Evolutionary conservation across 2,329 filamentous ascomycete genomes (phyloP), one percentile per base, ranked within the genome.

Genomic region (Metarhizium anisopliae): DNA sequence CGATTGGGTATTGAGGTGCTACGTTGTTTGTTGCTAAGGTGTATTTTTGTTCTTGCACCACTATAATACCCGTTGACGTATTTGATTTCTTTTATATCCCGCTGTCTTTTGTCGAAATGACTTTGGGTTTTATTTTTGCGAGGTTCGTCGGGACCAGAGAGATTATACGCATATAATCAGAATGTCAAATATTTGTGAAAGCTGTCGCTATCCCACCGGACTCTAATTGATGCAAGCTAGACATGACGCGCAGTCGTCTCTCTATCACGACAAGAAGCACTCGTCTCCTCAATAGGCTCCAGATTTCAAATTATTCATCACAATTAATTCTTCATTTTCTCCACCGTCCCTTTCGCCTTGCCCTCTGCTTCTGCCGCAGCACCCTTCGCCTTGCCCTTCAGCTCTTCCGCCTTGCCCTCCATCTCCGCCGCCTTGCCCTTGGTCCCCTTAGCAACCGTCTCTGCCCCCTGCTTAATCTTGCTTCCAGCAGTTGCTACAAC

Each of bases 381-480:
- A 32, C 57, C 62, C 55, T 67, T 85, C 8, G 66, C 68, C 54
- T 67, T 67, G 2, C 73, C 74, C 60, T 63, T 62, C 11, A 68
- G 43, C 57, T 69, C 64, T 25, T 65, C 55, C 3, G 67, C 60
- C 57, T 68, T 64, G 53, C 70, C 72, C 13, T 61, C 64, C 18
- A 68, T 62, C 3, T 77, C 66, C 6, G 70, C 62, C 13, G 69
- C 67, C 57, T 68, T 65, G 53, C 68, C 72, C 13, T 68, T 66
- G 2, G 59, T 65, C n/a, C 66, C 66, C 2, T 77, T 66, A 5
- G 71, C 61, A 11, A 70, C 67, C 30, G 70, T 29, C 14, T 58
- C 56, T 40, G 51, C 47, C 10, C 40, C 60, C 25, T 77, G 69
- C 67, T 81, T 81, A 53, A 76, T 70, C 65, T 83, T 83, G 57